These are phyloP conservation scores for Nevesoporus exiguus DNA, from an alignment of 768 basidiomycete species.

Conservation along the genomic window DNA sequence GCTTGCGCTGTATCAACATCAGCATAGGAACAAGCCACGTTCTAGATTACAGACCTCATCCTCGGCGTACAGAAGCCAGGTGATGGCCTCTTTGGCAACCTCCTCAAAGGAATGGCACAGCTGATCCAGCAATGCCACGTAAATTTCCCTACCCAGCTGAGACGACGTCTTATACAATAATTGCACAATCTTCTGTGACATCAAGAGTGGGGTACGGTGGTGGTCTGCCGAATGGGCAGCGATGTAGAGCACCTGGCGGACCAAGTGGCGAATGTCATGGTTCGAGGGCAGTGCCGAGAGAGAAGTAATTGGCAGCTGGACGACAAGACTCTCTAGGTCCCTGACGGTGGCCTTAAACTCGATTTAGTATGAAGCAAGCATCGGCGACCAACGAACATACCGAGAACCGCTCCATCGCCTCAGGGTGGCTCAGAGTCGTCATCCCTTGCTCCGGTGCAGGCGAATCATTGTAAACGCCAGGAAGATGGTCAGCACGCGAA, in stretches of 20 bases:
- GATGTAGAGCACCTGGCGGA: constrained; percentile 78
- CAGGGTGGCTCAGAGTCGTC: constrained; percentile 61
- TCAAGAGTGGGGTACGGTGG: constrained; percentile 82
- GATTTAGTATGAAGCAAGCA: constrained; percentile 2
- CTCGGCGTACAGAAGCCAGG: constrained; percentile 94
- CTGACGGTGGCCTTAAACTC: constrained; percentile 26
- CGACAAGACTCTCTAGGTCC: constrained; percentile 80
- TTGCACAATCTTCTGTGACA: constrained; percentile 97
- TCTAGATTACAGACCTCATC: constrained; percentile 67
- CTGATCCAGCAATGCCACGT: constrained; percentile 83
- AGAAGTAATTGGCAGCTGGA: constrained; percentile 69
- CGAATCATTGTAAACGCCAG: constrained; percentile 54
- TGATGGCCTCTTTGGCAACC: constrained; percentile 94
- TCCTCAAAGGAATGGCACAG: constrained; percentile 87
- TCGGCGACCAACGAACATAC: constrained; percentile 38
- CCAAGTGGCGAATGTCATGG: constrained; percentile 81
- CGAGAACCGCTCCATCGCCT: constrained; percentile 86
- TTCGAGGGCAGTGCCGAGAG: constrained; percentile 71
- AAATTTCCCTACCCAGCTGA: constrained; percentile 88
- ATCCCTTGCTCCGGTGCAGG: constrained; percentile 55
- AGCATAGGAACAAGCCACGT: not conserved
- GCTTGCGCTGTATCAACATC: constrained; percentile 68
- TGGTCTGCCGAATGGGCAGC: constrained; percentile 78
- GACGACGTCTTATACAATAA: constrained; percentile 85
- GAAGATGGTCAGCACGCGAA: constrained; percentile 42